phyloP scores from a whole-genome alignment of 305 asterid species.

The Ruellia speciosa region DNA sequence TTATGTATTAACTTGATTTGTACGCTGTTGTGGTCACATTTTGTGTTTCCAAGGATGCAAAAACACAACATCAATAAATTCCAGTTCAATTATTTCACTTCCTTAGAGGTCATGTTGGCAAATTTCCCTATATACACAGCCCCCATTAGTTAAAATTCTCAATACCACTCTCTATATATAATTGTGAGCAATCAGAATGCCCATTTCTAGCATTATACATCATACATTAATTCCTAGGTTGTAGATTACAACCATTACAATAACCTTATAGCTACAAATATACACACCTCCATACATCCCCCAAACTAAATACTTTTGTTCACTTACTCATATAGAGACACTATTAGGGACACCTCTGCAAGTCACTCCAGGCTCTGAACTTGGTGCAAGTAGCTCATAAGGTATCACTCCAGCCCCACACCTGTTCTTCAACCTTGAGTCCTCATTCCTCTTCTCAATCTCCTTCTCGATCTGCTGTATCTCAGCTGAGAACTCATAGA shows the following conservation, averaged over 20 bases:
- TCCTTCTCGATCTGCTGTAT: conserved; percentile 59
- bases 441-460: conserved; percentile 51
- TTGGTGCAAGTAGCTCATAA: conserved; percentile 82
- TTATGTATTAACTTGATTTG: too few relatives aligned
- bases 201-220: not conserved
- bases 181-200: too few relatives aligned
- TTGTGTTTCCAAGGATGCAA: too few relatives aligned
- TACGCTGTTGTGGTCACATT: too few relatives aligned
- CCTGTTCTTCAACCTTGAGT: conserved; percentile 43
- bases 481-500: conserved; percentile 63
- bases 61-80: too few relatives aligned
- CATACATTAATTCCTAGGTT: conserved; percentile 11
- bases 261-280: conserved; percentile 23
- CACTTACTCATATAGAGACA: conserved; percentile 55
- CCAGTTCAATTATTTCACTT: too few relatives aligned
- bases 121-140: too few relatives aligned
- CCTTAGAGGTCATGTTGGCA: too few relatives aligned
- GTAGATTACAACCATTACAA: conserved; percentile 1
- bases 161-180: too few relatives aligned
- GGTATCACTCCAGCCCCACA: conserved; percentile 96
- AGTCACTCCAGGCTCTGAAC: conserved; percentile 81
- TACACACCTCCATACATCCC: conserved; percentile 18
- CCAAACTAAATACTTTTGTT: too few relatives aligned
- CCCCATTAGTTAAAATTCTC: too few relatives aligned
- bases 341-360: conserved; percentile 93